These are phyloP conservation scores for Nemania abortiva DNA, from an alignment of 2,329 filamentous ascomycete species.

Conservation along the genomic window DNA sequence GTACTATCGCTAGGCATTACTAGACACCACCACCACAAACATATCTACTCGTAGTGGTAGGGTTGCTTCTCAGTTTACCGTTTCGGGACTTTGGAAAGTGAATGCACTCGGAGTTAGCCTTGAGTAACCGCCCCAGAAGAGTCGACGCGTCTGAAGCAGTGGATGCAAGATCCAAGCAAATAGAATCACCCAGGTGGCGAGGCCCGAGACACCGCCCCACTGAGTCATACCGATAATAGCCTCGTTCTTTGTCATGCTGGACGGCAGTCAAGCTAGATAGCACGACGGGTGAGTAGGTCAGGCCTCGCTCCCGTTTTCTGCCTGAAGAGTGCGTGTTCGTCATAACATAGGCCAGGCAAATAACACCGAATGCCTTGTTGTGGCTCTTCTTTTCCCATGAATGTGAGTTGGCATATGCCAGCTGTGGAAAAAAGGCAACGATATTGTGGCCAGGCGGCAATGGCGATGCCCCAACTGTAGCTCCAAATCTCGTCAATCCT, in stretches of 20 bases:
- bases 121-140: conserved; percentile 31
- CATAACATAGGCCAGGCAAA: background rate
- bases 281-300: conserved; percentile 2
- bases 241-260: conserved; percentile 39
- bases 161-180: conserved; percentile 36
- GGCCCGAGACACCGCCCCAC: conserved; percentile 43
- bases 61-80: conserved; percentile 16
- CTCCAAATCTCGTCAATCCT: conserved; percentile 51
- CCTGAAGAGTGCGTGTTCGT: background rate
- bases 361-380: background rate
- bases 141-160: conserved; percentile 19
- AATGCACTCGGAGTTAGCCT: conserved; percentile 21
- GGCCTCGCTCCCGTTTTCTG: conserved; percentile 20
- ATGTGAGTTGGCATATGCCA: conserved; percentile 5
- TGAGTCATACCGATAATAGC: conserved; percentile 48
- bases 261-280: conserved; percentile 13
- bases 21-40: conserved; percentile 25
- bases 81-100: conserved; percentile 22
- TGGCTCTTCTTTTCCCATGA: background rate
- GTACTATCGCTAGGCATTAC: conserved; percentile 30
- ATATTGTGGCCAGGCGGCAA: conserved; percentile 15
- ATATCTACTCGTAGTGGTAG: conserved; percentile 21
- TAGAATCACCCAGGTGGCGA: conserved; percentile 35
- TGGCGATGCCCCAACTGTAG: conserved; percentile 7
- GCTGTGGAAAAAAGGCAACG: background rate